A percentile compares a stretch with the other conserved stretches of the same genome.
Evolutionary conservation across 179 eudicot genomes (phyloP).

Genomic region (Nepenthes alata): DNA sequence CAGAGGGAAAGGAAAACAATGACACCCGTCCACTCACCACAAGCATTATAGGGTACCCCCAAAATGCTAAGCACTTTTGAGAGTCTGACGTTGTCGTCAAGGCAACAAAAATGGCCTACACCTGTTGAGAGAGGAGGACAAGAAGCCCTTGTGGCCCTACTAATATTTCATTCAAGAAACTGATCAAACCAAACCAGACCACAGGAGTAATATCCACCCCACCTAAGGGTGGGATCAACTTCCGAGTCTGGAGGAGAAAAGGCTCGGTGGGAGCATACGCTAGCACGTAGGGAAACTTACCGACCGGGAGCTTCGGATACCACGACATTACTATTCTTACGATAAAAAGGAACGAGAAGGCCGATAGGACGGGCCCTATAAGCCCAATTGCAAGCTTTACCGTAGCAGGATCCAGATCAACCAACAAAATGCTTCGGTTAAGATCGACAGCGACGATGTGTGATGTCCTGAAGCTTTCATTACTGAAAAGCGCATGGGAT

Average conservation of each 20-base stretch:
- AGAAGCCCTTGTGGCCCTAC: slow-evolving; percentile 95
- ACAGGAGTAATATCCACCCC: slow-evolving; percentile 97
- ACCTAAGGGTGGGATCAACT: slow-evolving; percentile 72
- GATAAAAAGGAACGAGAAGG: slow-evolving; percentile 66
- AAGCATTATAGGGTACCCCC: no score
- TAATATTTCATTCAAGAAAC: slow-evolving; percentile 74
- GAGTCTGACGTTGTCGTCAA: not conserved
- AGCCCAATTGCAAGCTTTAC: slow-evolving; percentile 55
- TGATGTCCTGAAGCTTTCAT: slow-evolving; percentile 11
- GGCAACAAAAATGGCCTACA: not conserved
- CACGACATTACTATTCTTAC: slow-evolving; percentile 90
- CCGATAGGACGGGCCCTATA: slow-evolving; percentile 77
- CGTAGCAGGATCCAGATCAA: slow-evolving; percentile 68
- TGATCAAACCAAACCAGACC: slow-evolving; percentile 86
- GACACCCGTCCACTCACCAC: no score
- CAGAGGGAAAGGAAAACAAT: no score
- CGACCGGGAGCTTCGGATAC: slow-evolving; percentile 91
- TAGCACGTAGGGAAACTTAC: slow-evolving; percentile 66
- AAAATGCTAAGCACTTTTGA: no score
- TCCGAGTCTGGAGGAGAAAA: slow-evolving; percentile 56
- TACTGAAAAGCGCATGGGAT: not conserved
- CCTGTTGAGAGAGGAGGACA: slow-evolving; percentile 76
- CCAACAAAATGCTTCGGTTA: slow-evolving; percentile 24
- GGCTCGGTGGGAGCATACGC: slow-evolving; percentile 96
- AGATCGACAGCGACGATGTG: slow-evolving; percentile 10